Evolutionary conservation across 164 flowering plant genomes (phyloP).

Genomic region (Liquidambar formosana): DNA sequence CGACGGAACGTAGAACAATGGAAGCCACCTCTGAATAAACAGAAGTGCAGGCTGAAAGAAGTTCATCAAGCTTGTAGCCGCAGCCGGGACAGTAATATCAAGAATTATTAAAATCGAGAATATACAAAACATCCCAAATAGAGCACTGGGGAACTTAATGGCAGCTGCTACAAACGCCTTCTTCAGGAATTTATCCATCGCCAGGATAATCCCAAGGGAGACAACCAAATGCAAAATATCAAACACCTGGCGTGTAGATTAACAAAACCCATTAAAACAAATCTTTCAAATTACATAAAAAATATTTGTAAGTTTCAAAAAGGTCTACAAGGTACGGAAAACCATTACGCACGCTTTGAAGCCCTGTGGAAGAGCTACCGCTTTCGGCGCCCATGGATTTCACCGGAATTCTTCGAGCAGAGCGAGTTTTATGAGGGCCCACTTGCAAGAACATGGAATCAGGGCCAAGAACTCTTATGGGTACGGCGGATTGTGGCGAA

Average conservation of each 20-base stretch:
- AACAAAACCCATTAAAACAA: not conserved
- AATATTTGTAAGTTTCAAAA: too few relatives aligned
- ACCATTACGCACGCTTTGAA: constrained; percentile 41
- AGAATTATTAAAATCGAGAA: constrained; percentile 68
- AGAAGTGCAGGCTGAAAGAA: constrained; percentile 87
- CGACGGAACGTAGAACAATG: constrained; percentile 90
- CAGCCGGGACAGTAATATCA: constrained; percentile 62
- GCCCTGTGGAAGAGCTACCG: constrained; percentile 27
- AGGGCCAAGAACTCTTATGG: constrained; percentile 15
- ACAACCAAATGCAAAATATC: constrained; percentile 65
- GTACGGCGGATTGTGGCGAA: constrained; percentile 1
- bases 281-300: too few relatives aligned
- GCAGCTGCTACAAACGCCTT: constrained; percentile 74
- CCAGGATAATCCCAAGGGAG: constrained; percentile 84
- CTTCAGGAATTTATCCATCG: constrained; percentile 78
- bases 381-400: constrained; percentile 31
- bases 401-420: constrained; percentile 18
- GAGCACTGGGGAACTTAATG: constrained; percentile 91
- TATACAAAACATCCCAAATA: constrained; percentile 95
- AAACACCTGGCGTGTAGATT: constrained; percentile 41
- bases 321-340: too few relatives aligned
- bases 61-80: constrained; percentile 60
- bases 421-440: constrained; percentile 20
- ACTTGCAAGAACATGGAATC: constrained; percentile 33
- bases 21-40: constrained; percentile 97